Evolutionary conservation across 192 early-diverging fungal genomes (phyloP), one percentile per base, ranked within the genome.

Genomic region (Rhizophagus prolifer): DNA sequence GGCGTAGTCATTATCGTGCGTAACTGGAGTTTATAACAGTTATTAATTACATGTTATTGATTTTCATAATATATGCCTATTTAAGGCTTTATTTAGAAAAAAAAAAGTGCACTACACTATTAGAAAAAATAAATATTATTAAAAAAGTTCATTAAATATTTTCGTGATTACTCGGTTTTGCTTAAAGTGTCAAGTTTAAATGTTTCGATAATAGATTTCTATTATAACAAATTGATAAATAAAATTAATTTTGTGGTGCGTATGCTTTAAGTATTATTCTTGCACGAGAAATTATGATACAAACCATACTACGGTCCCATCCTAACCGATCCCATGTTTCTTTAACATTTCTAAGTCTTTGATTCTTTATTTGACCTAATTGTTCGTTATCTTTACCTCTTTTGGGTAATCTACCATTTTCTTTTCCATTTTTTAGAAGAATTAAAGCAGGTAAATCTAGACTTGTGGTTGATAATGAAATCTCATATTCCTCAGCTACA

Each of bases 401-500:
- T 38, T 82, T 74, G 7, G 87, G 87, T 12, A 89, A 76, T 50
- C 86, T 79, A 46, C 78, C 81, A 44, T 82, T 61, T 34, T 85
- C 81, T 34, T 75, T 79, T 41, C 87, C 86, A 63, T 89, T 73
- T 66, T 89, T 85, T 59, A 89, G 81, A 23, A 87, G 68, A 34
- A 87, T 81, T 34, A 89, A 61, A 4, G 87, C 86, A 38, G 87
- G 87, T 1, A 89, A 58, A 77, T 89, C 87, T 58, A 89, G 77
- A 8, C 84, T 84, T 4, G 87, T 83, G 2, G 87, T 82, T 30
- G 80, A 83, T 63, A 84, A 64, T 63, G 81, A 86, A 58, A 89
- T 80, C 46, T 81, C 79, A 76, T 84, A 87, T 59, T 84, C 81
- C 26, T 81, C 70, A 9, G 86, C 84, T 41, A 89, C 68, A 34